These are phyloP conservation scores for Rhizopogon vinicolor DNA, from an alignment of 768 basidiomycete genomes.

Conservation along the genomic window DNA sequence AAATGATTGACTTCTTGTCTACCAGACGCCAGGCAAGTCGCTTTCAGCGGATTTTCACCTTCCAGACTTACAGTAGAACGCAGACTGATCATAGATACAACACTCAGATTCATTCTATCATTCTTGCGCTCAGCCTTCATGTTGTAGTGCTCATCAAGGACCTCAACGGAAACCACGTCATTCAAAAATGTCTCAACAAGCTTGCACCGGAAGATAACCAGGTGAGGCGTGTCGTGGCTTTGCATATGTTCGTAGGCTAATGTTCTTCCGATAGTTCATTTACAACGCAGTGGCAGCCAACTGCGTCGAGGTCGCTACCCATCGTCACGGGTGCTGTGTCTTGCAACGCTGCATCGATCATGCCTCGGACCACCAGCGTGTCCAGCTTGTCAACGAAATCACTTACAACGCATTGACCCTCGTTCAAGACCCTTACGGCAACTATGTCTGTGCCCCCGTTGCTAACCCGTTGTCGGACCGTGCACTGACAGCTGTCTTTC, in stretches of 20 bases:
- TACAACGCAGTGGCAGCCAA: constrained; percentile 99
- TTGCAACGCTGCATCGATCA: constrained; percentile 98
- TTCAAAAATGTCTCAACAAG: constrained; percentile 99
- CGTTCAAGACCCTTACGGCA: constrained; percentile 95
- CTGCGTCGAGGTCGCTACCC: constrained; percentile 97
- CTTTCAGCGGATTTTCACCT: constrained; percentile 28
- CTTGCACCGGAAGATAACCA: constrained; percentile 98
- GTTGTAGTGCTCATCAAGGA: constrained; percentile 99
- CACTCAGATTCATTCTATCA: constrained; percentile 93
- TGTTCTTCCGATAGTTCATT: constrained; percentile 63
- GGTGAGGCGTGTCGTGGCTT: constrained; percentile 34
- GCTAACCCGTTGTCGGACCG: not conserved
- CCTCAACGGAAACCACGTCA: constrained; percentile 94
- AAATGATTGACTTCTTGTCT: constrained; percentile 99
- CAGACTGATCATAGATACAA: constrained; percentile 83
- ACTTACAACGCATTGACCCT: constrained; percentile 97
- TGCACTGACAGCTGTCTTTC: constrained; percentile 6
- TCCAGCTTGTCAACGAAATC: constrained; percentile 98
- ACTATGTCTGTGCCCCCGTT: constrained; percentile 57
- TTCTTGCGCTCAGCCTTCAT: constrained; percentile 92
- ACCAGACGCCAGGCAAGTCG: constrained; percentile 84
- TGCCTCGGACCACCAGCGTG: constrained; percentile 90
- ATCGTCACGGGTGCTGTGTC: constrained; percentile 98
- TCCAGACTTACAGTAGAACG: constrained; percentile 48
- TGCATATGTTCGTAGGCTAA: not conserved